Conservation (phyloP, 768 basidiomycete genomes). For the Macrolepiota dolichaula region DNA sequence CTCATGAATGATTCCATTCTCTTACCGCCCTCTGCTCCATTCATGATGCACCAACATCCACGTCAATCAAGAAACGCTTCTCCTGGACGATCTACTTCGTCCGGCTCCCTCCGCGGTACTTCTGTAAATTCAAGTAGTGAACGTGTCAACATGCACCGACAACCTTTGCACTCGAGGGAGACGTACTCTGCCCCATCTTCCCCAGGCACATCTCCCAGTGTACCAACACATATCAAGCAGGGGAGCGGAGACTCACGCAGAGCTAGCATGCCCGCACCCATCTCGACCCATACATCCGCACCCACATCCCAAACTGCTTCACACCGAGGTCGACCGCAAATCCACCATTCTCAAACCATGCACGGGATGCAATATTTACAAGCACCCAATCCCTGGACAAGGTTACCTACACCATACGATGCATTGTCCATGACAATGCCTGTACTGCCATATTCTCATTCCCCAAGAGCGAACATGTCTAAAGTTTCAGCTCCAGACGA, state of each 20-base stretch:
- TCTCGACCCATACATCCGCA: conserved; percentile 11
- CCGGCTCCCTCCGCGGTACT: conserved; percentile 32
- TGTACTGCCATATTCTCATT: conserved; percentile 14
- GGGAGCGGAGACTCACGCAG: conserved; percentile 24
- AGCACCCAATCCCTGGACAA: conserved; percentile 39
- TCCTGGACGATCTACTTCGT: conserved; percentile 29
- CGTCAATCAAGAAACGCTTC: conserved; percentile 34
- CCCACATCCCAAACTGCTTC: conserved; percentile 19
- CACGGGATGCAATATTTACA: conserved; percentile 21
- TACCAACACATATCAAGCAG: conserved; percentile 19
- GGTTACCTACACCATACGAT: conserved; percentile 33
- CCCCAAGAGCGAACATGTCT: neutral
- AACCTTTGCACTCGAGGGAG: conserved; percentile 16
- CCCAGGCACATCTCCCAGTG: conserved; percentile 11
- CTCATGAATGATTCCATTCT: conserved; percentile 62
- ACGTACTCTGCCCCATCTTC: conserved; percentile 15
- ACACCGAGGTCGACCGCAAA: conserved; percentile 23
- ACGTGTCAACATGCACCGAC: conserved; percentile 18
- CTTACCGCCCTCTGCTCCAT: conserved; percentile 70
- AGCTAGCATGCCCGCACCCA: conserved; percentile 17
- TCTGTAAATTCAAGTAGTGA: conserved; percentile 32
- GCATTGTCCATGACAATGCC: conserved; percentile 25
- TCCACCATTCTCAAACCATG: conserved; percentile 16
- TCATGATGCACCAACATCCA: conserved; percentile 66
- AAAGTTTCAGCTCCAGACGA: neutral